Evolutionary conservation across 768 basidiomycete genomes (phyloP).

Genomic region (Epithele typhae): DNA sequence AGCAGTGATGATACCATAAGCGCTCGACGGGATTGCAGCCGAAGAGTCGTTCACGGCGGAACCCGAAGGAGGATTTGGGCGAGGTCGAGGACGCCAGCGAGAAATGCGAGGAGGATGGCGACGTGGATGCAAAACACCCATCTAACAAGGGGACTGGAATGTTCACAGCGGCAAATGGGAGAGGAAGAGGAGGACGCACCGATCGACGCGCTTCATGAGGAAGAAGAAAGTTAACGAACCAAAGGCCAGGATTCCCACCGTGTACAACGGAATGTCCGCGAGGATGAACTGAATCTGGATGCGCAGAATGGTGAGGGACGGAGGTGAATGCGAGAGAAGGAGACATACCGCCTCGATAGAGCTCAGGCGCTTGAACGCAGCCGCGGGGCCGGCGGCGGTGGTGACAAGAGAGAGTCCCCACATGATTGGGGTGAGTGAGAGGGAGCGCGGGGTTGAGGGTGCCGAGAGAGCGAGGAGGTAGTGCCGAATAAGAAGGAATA

Average conservation of each 20-base stretch:
- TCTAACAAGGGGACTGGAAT: constrained; percentile 11
- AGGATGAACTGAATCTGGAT: constrained; percentile 51
- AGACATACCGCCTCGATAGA: constrained; percentile 40
- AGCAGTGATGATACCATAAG: constrained; percentile 38
- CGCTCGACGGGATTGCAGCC: constrained; percentile 22
- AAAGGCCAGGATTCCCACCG: constrained; percentile 60
- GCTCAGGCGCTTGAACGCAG: constrained; percentile 34
- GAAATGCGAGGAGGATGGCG: constrained; percentile 57
- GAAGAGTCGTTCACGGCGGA: no score
- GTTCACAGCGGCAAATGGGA: background rate
- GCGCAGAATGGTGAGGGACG: background rate
- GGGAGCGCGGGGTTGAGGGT: background rate
- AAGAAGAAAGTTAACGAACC: constrained; percentile 56
- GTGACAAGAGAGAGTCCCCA: constrained; percentile 9
- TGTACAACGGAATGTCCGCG: constrained; percentile 63
- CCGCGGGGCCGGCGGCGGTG: constrained; percentile 21
- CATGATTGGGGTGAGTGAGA: background rate
- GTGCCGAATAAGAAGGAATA: constrained; percentile 1
- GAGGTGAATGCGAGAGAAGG: background rate
- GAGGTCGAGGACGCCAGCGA: constrained; percentile 61
- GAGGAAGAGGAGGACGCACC: constrained; percentile 42
- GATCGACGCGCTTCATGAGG: constrained; percentile 43
- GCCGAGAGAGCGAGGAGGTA: constrained; percentile 2
- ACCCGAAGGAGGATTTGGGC: constrained; percentile 44
- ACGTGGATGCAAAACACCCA: constrained; percentile 48